These are phyloP conservation scores for Exophiala sideris DNA, from an alignment of 2,329 filamentous ascomycete genomes.

Conservation along the genomic window DNA sequence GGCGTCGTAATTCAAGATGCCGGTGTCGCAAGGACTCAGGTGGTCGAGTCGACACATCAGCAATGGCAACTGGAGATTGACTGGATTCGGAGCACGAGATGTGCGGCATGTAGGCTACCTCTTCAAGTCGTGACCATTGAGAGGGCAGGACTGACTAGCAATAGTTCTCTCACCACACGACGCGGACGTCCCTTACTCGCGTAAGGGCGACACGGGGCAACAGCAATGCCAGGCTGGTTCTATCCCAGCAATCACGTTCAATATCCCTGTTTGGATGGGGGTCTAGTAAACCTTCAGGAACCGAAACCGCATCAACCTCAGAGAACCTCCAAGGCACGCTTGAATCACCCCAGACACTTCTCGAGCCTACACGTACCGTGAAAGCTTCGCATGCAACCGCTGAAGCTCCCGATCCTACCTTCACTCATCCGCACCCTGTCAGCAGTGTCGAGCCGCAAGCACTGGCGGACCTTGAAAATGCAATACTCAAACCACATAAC, in stretches of 20 bases:
- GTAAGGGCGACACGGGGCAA: not conserved
- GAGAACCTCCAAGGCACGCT: not conserved
- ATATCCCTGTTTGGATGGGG: conserved; percentile 26
- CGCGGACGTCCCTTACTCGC: conserved; percentile 2
- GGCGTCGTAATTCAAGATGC: conserved; percentile 9
- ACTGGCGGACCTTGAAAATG: conserved; percentile 16
- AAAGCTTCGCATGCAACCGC: conserved; percentile 25
- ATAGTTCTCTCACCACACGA: conserved; percentile 13
- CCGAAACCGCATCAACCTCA: not conserved
- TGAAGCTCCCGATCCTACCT: conserved; percentile 17
- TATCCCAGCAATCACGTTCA: conserved; percentile 20
- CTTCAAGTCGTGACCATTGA: not conserved
- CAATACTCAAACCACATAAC: conserved; percentile 18
- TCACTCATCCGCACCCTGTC: conserved; percentile 7
- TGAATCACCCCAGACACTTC: not conserved
- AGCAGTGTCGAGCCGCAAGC: conserved; percentile 15
- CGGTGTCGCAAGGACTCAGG: conserved; percentile 19
- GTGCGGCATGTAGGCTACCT: conserved; percentile 15
- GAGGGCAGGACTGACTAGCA: conserved; percentile 1
- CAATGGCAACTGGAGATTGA: conserved; percentile 14
- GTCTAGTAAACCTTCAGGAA: conserved; percentile 5
- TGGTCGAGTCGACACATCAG: conserved; percentile 17
- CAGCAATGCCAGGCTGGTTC: not conserved
- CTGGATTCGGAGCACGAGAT: not conserved
- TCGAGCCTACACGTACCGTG: conserved; percentile 16